Base-by-base conservation (phyloP, 495 filamentous ascomycete genomes). In the Aspergillus diversus region DNA sequence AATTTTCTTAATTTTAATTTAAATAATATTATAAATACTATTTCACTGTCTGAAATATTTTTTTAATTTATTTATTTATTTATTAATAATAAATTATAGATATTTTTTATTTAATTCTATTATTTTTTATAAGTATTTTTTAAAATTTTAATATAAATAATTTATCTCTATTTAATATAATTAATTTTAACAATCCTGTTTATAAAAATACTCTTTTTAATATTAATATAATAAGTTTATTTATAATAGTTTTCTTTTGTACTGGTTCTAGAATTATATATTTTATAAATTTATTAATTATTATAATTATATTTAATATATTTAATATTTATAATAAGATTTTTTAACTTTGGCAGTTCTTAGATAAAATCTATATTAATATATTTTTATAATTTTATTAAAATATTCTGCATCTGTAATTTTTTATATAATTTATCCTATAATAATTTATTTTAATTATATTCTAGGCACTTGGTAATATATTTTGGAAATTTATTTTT, bases 311-410 rank as follows among this genome's bases (percentile, higher is more conserved):
- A 12, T 43, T n/a, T 9, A 31, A 54, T 54, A 54, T 32, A 32
- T 13, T 54, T 27, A 32, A 54, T 54, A 31, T 54, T 32, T 54
- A 54, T 54, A 27, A 57, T 61, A 55, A 52, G 56, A 43, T 27
- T 51, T 51, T 61, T 63, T 34, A 43, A 57, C 1, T 43, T 43
- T 5, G 9, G 1, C 33, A 49, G 5, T 55, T 37, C 15, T 35
- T 55, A 55, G n/a, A 55, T 35, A 55, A 21, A 55, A 55, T 35
- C 34, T 32, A 57, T 55, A 55, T 1, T 34, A 55, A 35, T 17
- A 37, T 55, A 13, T 55, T 55, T 37, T 3, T 55, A 55, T 35
- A 55, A 34, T 13, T 7, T 37, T 55, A 35, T 16, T 37, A 37
- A 5, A 35, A 35, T 55, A 13, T 35, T 37, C 7, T 35, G 2